Evolutionary conservation across 495 filamentous ascomycete genomes (phyloP).

Genomic region (Penicillium samsonianum): DNA sequence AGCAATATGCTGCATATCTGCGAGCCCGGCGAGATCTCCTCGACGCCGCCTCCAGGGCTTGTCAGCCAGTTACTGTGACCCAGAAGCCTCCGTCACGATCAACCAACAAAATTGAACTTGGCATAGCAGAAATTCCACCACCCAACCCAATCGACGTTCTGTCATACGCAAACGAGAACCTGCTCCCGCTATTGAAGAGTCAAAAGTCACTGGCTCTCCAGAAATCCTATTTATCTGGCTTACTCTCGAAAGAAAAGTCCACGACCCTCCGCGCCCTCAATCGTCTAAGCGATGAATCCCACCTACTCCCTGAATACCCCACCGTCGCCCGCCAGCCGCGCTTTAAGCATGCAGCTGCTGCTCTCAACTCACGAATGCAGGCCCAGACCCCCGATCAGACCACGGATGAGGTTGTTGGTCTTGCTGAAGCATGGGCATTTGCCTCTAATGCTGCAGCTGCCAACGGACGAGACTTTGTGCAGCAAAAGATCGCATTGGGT

Average conservation of each 20-base stretch:
- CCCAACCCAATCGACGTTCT: constrained; percentile 38
- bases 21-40: constrained; percentile 40
- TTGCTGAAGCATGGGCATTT: constrained; percentile 53
- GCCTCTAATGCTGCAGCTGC: constrained; percentile 44
- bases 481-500: constrained; percentile 39
- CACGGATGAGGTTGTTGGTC: constrained; percentile 35
- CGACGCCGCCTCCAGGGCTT: constrained; percentile 40
- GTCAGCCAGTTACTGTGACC: constrained; percentile 35
- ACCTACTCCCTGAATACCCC: constrained; percentile 65
- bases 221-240: constrained; percentile 60
- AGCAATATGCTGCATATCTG: constrained; percentile 48
- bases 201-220: constrained; percentile 66
- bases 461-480: constrained; percentile 38
- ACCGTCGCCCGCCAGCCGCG: constrained; percentile 47
- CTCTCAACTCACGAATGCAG: constrained; percentile 30
- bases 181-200: constrained; percentile 57
- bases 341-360: constrained; percentile 44
- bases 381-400: constrained; percentile 18
- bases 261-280: constrained; percentile 57
- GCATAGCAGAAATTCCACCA: constrained; percentile 19
- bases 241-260: constrained; percentile 59
- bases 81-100: constrained; percentile 33
- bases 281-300: constrained; percentile 67
- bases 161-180: constrained; percentile 57
- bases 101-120: constrained; percentile 20